These are phyloP conservation scores for Beauveria scarabaeidicola DNA, from an alignment of 2,329 filamentous ascomycete species.

Conservation along the genomic window DNA sequence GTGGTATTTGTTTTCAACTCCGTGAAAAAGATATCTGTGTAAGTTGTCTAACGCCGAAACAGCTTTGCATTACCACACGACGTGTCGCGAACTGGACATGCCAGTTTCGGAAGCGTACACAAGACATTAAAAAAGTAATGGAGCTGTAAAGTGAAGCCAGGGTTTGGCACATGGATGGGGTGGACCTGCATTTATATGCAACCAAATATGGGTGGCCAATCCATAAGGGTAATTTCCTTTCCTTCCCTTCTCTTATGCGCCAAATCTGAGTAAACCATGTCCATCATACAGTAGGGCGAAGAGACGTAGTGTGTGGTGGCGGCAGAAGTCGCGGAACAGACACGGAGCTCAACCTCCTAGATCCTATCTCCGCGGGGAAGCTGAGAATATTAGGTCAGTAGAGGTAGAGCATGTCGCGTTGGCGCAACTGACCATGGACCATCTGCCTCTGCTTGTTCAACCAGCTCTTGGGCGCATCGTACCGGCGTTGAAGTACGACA, in stretches of 20 bases:
- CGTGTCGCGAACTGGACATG: not conserved
- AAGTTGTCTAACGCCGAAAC: not conserved
- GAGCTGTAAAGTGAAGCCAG: not conserved
- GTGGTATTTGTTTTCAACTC: not conserved
- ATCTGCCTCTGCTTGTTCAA: constrained; percentile 72
- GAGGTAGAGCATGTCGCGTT: constrained; percentile 35
- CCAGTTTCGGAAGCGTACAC: not conserved
- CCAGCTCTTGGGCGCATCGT: constrained; percentile 72
- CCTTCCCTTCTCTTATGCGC: not conserved
- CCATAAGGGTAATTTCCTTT: not conserved
- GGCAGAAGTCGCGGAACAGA: constrained; percentile 3
- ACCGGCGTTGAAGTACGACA: constrained; percentile 65
- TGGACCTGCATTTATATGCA: not conserved
- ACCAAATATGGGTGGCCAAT: not conserved
- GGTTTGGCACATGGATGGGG: not conserved
- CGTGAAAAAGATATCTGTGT: not conserved
- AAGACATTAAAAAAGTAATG: not conserved
- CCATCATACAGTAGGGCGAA: not conserved
- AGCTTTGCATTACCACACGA: not conserved
- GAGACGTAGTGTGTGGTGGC: not conserved
- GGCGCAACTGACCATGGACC: constrained; percentile 49
- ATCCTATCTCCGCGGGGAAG: constrained; percentile 39
- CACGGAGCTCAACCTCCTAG: constrained; percentile 23
- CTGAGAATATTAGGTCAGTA: constrained; percentile 33
- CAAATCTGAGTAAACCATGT: not conserved